phyloP scores from a whole-genome alignment of 2,329 filamentous ascomycete genomes.

The Colletotrichum sp. region DNA sequence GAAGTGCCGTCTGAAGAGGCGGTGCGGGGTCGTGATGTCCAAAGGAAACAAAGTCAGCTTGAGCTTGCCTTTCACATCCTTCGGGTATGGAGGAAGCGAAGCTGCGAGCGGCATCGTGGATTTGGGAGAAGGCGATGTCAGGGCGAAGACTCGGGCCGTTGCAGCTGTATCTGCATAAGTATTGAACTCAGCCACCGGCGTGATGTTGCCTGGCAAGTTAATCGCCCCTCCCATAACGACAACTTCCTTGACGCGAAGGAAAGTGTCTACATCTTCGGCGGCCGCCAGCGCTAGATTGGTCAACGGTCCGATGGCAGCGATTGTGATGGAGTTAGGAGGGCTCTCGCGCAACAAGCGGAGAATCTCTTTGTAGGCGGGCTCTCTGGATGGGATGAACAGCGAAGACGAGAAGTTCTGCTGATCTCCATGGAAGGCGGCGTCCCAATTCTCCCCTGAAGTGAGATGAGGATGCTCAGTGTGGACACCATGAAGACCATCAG shows the following conservation, averaged over 20 bases:
- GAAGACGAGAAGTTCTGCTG: slow-evolving; percentile 39
- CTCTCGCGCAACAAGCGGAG: slow-evolving; percentile 82
- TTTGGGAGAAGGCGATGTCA: slow-evolving; percentile 74
- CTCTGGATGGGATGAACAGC: slow-evolving; percentile 79
- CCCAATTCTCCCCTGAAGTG: slow-evolving; percentile 75
- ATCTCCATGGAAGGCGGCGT: slow-evolving; percentile 63
- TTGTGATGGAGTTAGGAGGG: slow-evolving; percentile 81
- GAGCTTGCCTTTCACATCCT: slow-evolving; percentile 64
- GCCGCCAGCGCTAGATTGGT: slow-evolving; percentile 94
- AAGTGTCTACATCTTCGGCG: slow-evolving; percentile 85
- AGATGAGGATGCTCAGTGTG: slow-evolving; percentile 79
- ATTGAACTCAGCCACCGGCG: slow-evolving; percentile 93
- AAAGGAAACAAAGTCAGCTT: slow-evolving; percentile 76
- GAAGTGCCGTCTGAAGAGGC: slow-evolving; percentile 66
- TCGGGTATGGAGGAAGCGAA: slow-evolving; percentile 66
- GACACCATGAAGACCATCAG: slow-evolving; percentile 78
- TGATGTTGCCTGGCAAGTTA: slow-evolving; percentile 79
- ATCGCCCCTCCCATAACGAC: slow-evolving; percentile 95
- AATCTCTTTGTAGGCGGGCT: slow-evolving; percentile 82
- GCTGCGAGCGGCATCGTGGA: slow-evolving; percentile 80
- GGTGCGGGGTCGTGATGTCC: slow-evolving; percentile 78
- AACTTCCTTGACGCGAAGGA: slow-evolving; percentile 87
- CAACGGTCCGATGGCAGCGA: slow-evolving; percentile 87
- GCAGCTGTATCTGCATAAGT: slow-evolving; percentile 86
- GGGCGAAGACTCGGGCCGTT: slow-evolving; percentile 76